These are phyloP conservation scores for Botrytis tulipae DNA, from an alignment of 2,329 filamentous ascomycete species.

Conservation along the genomic window DNA sequence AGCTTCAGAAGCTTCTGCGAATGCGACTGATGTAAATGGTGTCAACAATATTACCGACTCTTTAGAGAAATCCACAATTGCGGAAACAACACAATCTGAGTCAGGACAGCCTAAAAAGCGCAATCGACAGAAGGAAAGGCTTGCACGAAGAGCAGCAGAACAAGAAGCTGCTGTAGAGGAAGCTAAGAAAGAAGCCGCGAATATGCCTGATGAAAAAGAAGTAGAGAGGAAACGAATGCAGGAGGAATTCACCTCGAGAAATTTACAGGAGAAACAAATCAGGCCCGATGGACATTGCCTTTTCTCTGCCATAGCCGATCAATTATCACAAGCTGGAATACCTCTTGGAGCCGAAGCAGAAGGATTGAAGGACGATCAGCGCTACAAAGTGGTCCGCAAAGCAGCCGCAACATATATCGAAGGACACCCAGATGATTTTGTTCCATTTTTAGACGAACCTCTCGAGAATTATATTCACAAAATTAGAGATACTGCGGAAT, in stretches of 20 bases:
- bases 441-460: conserved; percentile 80
- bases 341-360: conserved; percentile 41
- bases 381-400: conserved; percentile 66
- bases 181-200: conserved; percentile 72
- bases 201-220: conserved; percentile 69
- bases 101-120: conserved; percentile 57
- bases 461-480: conserved; percentile 69
- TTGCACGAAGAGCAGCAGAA: conserved; percentile 86
- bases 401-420: conserved; percentile 77
- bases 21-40: conserved; percentile 19
- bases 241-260: conserved; percentile 59
- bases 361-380: conserved; percentile 39
- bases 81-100: conserved; percentile 28
- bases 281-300: conserved; percentile 91
- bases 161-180: conserved; percentile 65
- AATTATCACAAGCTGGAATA: conserved; percentile 58
- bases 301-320: conserved; percentile 87
- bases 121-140: conserved; percentile 86
- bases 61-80: conserved; percentile 29
- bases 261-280: conserved; percentile 74
- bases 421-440: conserved; percentile 74
- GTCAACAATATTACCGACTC: conserved; percentile 27
- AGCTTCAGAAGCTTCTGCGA: conserved; percentile 17
- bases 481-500: conserved; percentile 86
- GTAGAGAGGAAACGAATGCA: conserved; percentile 71